Base-by-base conservation (phyloP, 1,139 yeast species). In the Candida sp. region DNA sequence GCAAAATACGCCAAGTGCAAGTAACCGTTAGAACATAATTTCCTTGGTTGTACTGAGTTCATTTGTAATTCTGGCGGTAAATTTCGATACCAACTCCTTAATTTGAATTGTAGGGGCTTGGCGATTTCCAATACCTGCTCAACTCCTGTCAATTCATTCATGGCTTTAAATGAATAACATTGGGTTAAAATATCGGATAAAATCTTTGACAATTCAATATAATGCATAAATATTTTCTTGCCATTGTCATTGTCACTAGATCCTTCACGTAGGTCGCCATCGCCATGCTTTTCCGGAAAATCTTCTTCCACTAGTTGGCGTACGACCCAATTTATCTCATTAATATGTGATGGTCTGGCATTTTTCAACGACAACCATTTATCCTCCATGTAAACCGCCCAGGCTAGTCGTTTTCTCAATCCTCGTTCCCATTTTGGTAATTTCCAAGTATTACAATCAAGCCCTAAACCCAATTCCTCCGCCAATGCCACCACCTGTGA, bases 391-490 rank as follows among this genome's bases (percentile, higher is more conserved):
- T 81, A 89, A 1, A 88, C 95, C 0, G 97, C 96, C 97, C 97
- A 90, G 0, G 96, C 96, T 41, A 90, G 65, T 44, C 97, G 71
- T 54, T 88, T 79, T 42, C 97, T 71, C 39, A 90, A 65, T 2
- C 95, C 93, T 43, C 95, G 73, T 58, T 90, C 97, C 97, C 97
- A 90, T 54, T 85, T 83, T 0, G 97, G 97, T 32, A 90, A 64
- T 55, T 87, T 82, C 97, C 97, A 90, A 48, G 77, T 79, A 45
- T 84, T 82, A 58, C 97, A 90, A 57, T 89, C 91, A 15, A 87
- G 71, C 0, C 96, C 96, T 9, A 90, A 68, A 0, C 97, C 97
- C 33, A 90, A 66, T 52, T 90, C 95, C 60, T 89, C 96, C 0
- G 96, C 83, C 25, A 89, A 63, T 0, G 95, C 87, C 3, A 87